Evolutionary conservation across 2,329 filamentous ascomycete species (phyloP), one percentile per base, ranked within the genome.

Genomic region (Ceratocystiopsis minuta): DNA sequence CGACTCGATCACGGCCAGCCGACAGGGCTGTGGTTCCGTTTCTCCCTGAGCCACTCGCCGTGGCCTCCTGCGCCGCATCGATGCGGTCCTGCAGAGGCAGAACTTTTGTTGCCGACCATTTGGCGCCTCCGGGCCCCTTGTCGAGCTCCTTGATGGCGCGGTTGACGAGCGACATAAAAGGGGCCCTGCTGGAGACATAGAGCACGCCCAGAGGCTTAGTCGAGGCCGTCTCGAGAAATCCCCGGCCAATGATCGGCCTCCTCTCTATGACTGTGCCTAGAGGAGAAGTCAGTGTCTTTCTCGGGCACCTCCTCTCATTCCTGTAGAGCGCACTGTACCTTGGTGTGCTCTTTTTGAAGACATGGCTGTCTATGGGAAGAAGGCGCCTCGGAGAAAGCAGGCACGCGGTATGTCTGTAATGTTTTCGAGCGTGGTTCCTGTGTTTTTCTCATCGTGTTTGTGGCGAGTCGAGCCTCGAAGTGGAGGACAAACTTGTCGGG

Each of bases 81-180:
- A 72, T 56, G 43, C 68, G 64, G 16, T 65, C 58, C 36, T 63
- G 56, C 4, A 73, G 56, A 6, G 63, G 60, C 34, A 63, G 51
- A 37, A 63, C 59, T 48, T 63, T 64, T 35, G 61, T 62, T 4
- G 55, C 53, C 18, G 70, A 65, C 41, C 70, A 68, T 2, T 69
- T 55, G 13, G 57, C 53, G 15, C 58, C 55, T 17, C 57, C 59
- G 13, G 67, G 61, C 4, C 69, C 65, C 34, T 68, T 63, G 37
- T 70, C 62, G 4, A 86, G 71, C 2, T 75, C 67, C 45, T 73
- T 73, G 46, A 73, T 70, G 14, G 77, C 69, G 40, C 79, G 75
- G 51, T 74, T 75, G 13, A 82, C 67, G 5, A 72, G 65, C 12
- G 78, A 71, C 57, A 83, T 71, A 62, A 83, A 81, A 7, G 77